Percentiles rank a stretch among this genome's conserved stretches.
Evolutionary conservation across 805 yeast species (phyloP).

Genomic region (Lipomyces yamanashiensis): DNA sequence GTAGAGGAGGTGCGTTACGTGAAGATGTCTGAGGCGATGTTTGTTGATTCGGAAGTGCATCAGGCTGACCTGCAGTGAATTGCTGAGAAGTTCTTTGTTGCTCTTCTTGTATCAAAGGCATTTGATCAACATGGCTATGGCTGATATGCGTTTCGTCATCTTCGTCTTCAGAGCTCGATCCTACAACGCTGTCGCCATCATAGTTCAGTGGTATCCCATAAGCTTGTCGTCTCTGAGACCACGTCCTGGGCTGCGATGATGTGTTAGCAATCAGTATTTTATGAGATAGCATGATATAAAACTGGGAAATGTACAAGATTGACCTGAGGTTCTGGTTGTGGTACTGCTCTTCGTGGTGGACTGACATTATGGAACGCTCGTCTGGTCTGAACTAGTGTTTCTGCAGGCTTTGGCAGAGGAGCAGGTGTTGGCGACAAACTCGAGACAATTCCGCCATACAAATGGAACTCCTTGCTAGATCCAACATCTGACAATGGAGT

Average conservation of each 20-base stretch:
- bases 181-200: conserved; percentile 5
- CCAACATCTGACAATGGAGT: neutral
- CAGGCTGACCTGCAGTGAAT: neutral
- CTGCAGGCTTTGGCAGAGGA: neutral
- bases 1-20: neutral
- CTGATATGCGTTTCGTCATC: neutral
- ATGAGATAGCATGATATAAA: neutral
- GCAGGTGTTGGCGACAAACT: conserved; percentile 4
- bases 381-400: neutral
- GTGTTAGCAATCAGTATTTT: neutral
- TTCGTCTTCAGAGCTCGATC: conserved; percentile 3
- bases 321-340: neutral
- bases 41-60: neutral
- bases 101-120: neutral
- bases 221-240: neutral
- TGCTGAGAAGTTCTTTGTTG: neutral
- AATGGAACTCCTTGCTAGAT: neutral
- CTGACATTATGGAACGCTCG: neutral
- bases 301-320: neutral
- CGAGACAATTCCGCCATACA: conserved; percentile 11
- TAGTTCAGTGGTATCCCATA: conserved; percentile 1
- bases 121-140: neutral
- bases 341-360: neutral
- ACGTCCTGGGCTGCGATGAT: neutral
- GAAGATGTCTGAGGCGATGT: neutral